These are phyloP conservation scores for Schoenoplectus triqueter DNA, from an alignment of 202 grass and related monocot species.

Conservation along the genomic window DNA sequence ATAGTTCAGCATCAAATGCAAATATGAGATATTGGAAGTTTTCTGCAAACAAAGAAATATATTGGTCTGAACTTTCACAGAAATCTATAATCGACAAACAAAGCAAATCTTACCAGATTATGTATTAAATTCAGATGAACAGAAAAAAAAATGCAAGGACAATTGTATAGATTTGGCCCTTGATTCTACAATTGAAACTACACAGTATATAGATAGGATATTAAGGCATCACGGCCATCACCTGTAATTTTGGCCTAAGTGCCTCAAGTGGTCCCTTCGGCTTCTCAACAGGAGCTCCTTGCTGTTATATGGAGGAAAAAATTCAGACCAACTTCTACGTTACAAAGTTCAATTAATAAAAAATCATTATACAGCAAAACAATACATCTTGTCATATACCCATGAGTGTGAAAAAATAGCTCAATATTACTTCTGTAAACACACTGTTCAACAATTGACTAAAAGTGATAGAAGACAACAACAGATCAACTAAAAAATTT, in stretches of 20 bases:
- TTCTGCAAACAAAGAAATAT: background rate
- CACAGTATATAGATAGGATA: slow-evolving; percentile 12
- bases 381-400: background rate
- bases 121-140: background rate
- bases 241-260: slow-evolving; percentile 96
- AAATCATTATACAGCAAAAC: background rate
- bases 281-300: slow-evolving; percentile 70
- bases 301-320: slow-evolving; percentile 46
- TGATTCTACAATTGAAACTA: slow-evolving; percentile 8
- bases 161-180: slow-evolving; percentile 8
- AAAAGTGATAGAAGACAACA: background rate
- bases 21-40: background rate
- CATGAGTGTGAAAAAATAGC: background rate
- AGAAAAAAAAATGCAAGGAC: background rate
- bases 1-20: background rate
- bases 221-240: slow-evolving; percentile 15
- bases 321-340: background rate
- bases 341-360: slow-evolving; percentile 27
- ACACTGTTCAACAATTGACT: background rate
- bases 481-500: slow-evolving; percentile 9
- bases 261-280: slow-evolving; percentile 95
- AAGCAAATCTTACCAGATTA: background rate
- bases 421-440: background rate
- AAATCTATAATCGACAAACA: background rate
- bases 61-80: slow-evolving; percentile 13